phyloP scores from a whole-genome alignment of 2,329 filamentous ascomycete genomes.

The Trichothecium sympodiale region DNA sequence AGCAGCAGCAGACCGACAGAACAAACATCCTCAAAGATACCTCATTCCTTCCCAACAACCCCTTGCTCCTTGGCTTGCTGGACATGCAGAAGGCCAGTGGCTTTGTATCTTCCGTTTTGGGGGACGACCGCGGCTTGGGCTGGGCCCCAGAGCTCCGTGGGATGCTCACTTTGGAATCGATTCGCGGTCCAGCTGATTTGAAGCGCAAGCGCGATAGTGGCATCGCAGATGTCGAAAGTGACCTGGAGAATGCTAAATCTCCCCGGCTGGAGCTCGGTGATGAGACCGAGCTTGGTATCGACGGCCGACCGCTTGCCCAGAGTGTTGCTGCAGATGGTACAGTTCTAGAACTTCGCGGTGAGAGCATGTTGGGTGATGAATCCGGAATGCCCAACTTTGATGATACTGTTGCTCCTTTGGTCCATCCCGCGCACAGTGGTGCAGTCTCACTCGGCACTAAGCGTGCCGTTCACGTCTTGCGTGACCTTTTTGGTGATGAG shows the following conservation, averaged over 20 bases:
- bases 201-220: slow-evolving; percentile 93
- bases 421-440: slow-evolving; percentile 74
- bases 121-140: slow-evolving; percentile 62
- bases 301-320: slow-evolving; percentile 40
- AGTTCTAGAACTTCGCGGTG: slow-evolving; percentile 52
- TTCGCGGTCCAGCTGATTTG: slow-evolving; percentile 65
- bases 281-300: slow-evolving; percentile 43
- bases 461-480: slow-evolving; percentile 88
- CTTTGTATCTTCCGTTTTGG: slow-evolving; percentile 80
- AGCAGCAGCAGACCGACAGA: slow-evolving; percentile 74
- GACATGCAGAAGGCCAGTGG: slow-evolving; percentile 85
- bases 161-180: slow-evolving; percentile 78
- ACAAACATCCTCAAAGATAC: slow-evolving; percentile 76
- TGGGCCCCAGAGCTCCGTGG: slow-evolving; percentile 91
- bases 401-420: slow-evolving; percentile 62
- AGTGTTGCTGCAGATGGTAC: slow-evolving; percentile 49
- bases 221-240: slow-evolving; percentile 65
- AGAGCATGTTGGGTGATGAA: slow-evolving; percentile 29
- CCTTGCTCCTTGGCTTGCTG: slow-evolving; percentile 75
- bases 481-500: slow-evolving; percentile 72
- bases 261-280: slow-evolving; percentile 59
- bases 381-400: slow-evolving; percentile 56
- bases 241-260: slow-evolving; percentile 53
- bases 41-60: slow-evolving; percentile 77
- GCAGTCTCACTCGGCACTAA: slow-evolving; percentile 86